These are phyloP conservation scores for Spirogloea muscicola DNA, from an alignment of 139 green algal species.

Conservation along the genomic window DNA sequence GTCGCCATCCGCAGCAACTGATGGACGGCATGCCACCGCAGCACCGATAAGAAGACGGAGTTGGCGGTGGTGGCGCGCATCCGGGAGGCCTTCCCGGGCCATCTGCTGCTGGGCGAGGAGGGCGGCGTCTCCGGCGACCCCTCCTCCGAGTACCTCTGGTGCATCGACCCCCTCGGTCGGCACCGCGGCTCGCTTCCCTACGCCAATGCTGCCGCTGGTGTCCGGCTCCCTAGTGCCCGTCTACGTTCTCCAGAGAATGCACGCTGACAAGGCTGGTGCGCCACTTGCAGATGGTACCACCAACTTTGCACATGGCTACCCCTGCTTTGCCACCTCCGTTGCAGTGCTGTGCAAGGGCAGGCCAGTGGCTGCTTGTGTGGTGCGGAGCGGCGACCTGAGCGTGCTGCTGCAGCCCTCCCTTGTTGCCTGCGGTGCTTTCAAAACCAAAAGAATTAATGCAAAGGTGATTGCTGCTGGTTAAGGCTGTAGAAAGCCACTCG, in stretches of 20 bases:
- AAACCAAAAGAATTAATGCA: too few species aligned
- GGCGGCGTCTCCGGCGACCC: conserved; percentile 76
- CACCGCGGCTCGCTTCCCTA: neutral
- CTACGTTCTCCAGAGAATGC: too few species aligned
- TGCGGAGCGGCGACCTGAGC: too few species aligned
- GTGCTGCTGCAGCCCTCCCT: conserved; percentile 72
- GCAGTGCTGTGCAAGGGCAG: conserved; percentile 34
- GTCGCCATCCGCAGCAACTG: neutral
- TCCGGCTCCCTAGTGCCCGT: too few species aligned
- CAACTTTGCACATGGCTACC: conserved; percentile 48
- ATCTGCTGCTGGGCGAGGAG: conserved; percentile 81
- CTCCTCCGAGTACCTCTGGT: conserved; percentile 79
- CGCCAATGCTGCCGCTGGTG: neutral
- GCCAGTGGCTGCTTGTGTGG: conserved; percentile 29
- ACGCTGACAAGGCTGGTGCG: too few species aligned
- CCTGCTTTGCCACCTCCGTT: conserved; percentile 45
- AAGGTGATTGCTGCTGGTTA: conserved; percentile 78
- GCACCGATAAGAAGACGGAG: conserved; percentile 38
- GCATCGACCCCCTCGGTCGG: conserved; percentile 71
- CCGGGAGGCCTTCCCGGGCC: conserved; percentile 14
- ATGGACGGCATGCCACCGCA: conserved; percentile 6
- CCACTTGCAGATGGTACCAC: conserved; percentile 38
- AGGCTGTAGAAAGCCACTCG: conserved; percentile 59
- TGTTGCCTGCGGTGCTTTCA: too few species aligned
- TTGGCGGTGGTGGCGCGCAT: conserved; percentile 26